Base-by-base conservation (phyloP, 345 rosid species). In the rapeseed (Brassica napus) region DNA sequence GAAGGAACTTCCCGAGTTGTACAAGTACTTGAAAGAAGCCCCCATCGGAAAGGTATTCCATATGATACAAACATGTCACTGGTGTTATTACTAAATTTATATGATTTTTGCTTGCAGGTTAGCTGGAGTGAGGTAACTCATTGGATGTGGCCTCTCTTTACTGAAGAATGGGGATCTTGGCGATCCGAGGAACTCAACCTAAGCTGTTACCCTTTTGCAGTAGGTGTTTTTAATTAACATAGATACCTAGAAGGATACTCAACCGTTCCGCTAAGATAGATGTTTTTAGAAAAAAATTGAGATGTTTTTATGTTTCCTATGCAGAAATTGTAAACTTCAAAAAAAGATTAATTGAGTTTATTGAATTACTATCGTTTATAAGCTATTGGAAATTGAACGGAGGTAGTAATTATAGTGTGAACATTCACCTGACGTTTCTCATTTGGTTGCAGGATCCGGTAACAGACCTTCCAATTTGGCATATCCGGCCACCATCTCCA, bases 101-200 rank as follows among this genome's bases (percentile, higher is more conserved):
- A n/a, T 65, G 39, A 4, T n/a, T 75, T 37, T 52, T 49, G 54
- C 14, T 12, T 67, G 6, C 52, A 94, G 98, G 86, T 87, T 76
- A 85, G 89, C 79, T 94, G 97, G 98, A 87, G 81, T 83, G 97
- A 94, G 75, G 93, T 92, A 76, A 84, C 83, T 65, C 97, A 94
- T 75, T 94, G 97, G 97, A 92, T 94, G 98, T 94, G 97, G 97
- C 97, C 98, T 12, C 92, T 94, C 67, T 92, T 87, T 83, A 73
- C 90, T 49, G 94, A 94, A 79, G 83, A 78, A 57, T 94, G 93
- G 94, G 91, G 89, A 64, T 83, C 87, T 10, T 94, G 98, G 98
- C 86, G 98, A 84, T 86, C 78, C 9, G 86, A 88, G 78, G 86
- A 85, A 69, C 84, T 94, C 82, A 88, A 90, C 72, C 84, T 94